phyloP scores from a whole-genome alignment of 768 basidiomycete species.

The Amanita thiersii region DNA sequence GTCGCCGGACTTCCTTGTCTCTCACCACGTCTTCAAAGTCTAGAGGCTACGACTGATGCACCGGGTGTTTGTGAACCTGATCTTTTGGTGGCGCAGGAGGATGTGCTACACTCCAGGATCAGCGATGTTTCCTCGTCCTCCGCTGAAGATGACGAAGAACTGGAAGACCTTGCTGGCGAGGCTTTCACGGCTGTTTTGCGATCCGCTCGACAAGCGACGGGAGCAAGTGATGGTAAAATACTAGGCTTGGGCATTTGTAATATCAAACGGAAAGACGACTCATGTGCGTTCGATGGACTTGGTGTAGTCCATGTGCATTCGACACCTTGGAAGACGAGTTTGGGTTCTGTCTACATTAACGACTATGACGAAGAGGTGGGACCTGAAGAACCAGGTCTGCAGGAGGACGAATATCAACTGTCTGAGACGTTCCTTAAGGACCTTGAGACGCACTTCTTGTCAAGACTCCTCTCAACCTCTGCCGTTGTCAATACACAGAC shows the following conservation, averaged over 20 bases:
- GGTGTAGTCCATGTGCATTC: conserved; percentile 6
- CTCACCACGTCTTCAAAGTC: not conserved
- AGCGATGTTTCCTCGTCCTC: not conserved
- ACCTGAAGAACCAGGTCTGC: not conserved
- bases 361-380: not conserved
- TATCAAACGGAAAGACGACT: conserved; percentile 1
- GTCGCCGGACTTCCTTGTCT: not conserved
- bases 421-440: not conserved
- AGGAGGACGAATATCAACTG: not conserved
- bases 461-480: too few species aligned
- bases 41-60: not conserved
- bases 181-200: conserved; percentile 1
- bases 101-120: not conserved
- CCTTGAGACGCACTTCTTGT: not conserved
- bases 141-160: not conserved
- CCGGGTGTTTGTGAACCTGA: too few species aligned
- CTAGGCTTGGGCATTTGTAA: conserved; percentile 1
- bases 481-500: too few species aligned
- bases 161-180: not conserved
- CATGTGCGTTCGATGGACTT: conserved; percentile 1
- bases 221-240: not conserved
- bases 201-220: not conserved
- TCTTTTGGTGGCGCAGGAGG: too few species aligned
- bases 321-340: conserved; percentile 1
- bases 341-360: not conserved